A percentile compares a stretch with the other conserved stretches of the same genome.
Evolutionary conservation across 345 rosid genomes (phyloP).

Genomic region (Xanthoceras sorbifolium): DNA sequence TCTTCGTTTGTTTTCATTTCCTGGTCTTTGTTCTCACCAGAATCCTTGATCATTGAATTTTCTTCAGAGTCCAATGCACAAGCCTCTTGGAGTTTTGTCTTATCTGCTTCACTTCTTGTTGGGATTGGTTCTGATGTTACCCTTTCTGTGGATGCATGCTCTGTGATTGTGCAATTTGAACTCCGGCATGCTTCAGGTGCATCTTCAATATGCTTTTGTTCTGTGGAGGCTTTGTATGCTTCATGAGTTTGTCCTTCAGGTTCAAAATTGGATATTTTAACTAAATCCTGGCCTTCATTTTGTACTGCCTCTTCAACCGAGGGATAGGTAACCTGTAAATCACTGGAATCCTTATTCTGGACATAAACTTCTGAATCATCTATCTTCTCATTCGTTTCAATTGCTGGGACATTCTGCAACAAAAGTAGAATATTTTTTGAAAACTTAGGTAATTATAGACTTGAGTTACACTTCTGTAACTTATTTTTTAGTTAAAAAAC

Average conservation of each 20-base stretch:
- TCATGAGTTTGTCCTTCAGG: conserved; percentile 20
- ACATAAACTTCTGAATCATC: conserved; percentile 10
- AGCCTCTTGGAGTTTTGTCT: conserved; percentile 9
- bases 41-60: background rate
- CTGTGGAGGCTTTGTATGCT: background rate
- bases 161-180: conserved; percentile 3
- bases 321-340: background rate
- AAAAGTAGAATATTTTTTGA: background rate
- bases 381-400: conserved; percentile 6
- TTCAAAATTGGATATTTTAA: conserved; percentile 13
- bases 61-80: conserved; percentile 10
- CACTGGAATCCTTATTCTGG: conserved; percentile 3
- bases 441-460: background rate
- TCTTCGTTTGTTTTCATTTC: conserved; percentile 18
- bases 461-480: background rate
- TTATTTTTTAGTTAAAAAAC: background rate
- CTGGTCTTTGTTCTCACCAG: conserved; percentile 14
- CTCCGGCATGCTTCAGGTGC: conserved; percentile 15
- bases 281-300: conserved; percentile 13
- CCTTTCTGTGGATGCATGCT: conserved; percentile 1
- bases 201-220: conserved; percentile 16
- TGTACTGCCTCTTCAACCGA: conserved; percentile 19
- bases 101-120: conserved; percentile 11
- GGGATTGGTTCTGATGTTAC: conserved; percentile 13
- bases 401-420: conserved; percentile 22